Evolutionary conservation across 208 protist species (phyloP).

Genomic region (Leishmania gerbilli): DNA sequence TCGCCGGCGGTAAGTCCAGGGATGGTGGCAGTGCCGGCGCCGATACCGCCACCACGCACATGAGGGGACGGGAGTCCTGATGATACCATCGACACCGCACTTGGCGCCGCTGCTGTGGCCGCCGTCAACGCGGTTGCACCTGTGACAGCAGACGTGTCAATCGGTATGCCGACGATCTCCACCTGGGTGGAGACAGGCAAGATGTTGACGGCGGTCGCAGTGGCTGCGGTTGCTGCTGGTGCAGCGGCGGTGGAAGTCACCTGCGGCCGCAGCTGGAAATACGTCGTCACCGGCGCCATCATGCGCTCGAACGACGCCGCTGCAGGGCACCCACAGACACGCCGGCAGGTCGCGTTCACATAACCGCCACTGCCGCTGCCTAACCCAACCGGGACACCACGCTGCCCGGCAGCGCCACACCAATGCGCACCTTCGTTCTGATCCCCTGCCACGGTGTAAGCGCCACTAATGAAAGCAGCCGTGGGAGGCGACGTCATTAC

Average conservation of each 20-base stretch:
- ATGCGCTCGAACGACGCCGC: constrained; percentile 13
- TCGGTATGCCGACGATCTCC: constrained; percentile 27
- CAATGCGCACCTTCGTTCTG: not conserved
- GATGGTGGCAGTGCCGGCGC: not conserved
- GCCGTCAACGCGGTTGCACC: not conserved
- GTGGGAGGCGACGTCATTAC: not conserved
- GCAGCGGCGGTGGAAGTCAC: not conserved
- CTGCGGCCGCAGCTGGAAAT: constrained; percentile 19
- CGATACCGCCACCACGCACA: not conserved
- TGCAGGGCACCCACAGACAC: not conserved
- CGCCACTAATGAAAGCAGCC: not conserved
- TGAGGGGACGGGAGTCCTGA: not conserved
- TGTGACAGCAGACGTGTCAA: not conserved
- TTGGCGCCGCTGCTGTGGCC: not conserved
- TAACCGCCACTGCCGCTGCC: not conserved
- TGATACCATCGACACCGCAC: not conserved
- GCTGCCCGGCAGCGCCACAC: not conserved
- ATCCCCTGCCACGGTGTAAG: not conserved
- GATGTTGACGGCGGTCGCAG: constrained; percentile 1
- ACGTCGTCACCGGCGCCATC: constrained; percentile 21
- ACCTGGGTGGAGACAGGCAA: constrained; percentile 27
- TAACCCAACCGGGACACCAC: not conserved
- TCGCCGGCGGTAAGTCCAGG: not conserved
- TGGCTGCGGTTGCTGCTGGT: not conserved
- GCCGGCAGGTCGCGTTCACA: not conserved